phyloP scores from a whole-genome alignment of 345 rosid genomes.

The Citrus sp. region DNA sequence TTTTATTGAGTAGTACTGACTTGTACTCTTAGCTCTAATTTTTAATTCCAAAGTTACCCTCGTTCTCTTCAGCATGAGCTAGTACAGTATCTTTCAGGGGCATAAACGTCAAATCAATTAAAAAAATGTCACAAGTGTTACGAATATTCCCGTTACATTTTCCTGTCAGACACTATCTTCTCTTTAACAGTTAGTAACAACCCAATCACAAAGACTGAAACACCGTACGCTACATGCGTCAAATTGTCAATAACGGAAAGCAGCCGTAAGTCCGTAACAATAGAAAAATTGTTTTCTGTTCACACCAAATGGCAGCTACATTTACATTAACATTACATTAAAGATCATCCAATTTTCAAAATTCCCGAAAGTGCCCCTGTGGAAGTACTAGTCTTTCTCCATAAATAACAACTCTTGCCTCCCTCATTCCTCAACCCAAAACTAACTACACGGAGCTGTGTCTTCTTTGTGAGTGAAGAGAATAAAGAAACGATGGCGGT shows the following conservation, averaged over 20 bases:
- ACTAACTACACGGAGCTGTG: not conserved
- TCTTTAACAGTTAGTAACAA: not conserved
- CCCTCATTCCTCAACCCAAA: not conserved
- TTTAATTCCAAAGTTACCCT: constrained; percentile 12
- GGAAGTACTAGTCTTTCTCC: not conserved
- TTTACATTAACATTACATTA: not conserved
- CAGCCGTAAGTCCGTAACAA: not conserved
- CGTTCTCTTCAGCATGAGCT: constrained; percentile 4
- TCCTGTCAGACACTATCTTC: not conserved
- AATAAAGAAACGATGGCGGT: not conserved
- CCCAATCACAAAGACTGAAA: not conserved
- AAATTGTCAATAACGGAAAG: not conserved
- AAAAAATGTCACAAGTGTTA: not conserved
- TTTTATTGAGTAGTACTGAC: not conserved
- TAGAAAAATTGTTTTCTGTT: not conserved
- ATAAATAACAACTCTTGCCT: constrained; percentile 3
- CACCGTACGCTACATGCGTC: not conserved
- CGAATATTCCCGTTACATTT: not conserved
- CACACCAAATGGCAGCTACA: not conserved
- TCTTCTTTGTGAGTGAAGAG: not conserved
- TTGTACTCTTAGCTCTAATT: not conserved
- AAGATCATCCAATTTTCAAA: not conserved
- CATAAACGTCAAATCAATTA: not conserved
- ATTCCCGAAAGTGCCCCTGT: not conserved
- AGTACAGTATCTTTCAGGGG: not conserved